Conservation (phyloP, 2,329 filamentous ascomycete species). For the Chaetothyriales sp. region DNA sequence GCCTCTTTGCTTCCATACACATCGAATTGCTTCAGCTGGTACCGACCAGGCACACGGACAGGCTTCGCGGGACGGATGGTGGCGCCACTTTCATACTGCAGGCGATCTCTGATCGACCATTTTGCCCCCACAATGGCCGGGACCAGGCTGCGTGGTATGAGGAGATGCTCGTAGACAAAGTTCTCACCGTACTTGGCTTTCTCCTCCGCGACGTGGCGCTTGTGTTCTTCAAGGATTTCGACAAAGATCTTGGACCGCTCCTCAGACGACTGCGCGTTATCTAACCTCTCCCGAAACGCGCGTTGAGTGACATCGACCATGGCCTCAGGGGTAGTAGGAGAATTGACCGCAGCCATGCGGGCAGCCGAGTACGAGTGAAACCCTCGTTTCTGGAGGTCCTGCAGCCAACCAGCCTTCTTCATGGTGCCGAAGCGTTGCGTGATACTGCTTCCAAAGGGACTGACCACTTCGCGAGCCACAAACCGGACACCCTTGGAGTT, state of each 20-base stretch:
- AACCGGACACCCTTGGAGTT: constrained; percentile 5
- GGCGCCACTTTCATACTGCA: background rate
- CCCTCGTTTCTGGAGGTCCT: background rate
- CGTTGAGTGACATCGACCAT: background rate
- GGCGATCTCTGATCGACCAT: background rate
- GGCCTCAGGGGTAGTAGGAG: background rate
- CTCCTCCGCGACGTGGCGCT: background rate
- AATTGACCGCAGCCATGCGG: background rate
- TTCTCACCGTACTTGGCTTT: background rate
- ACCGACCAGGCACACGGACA: background rate
- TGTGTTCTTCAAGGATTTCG: background rate
- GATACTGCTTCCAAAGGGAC: constrained; percentile 10
- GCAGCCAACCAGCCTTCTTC: background rate
- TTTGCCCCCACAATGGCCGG: background rate
- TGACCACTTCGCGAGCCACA: constrained; percentile 11
- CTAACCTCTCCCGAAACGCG: background rate
- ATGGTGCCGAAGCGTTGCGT: background rate
- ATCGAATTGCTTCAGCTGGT: background rate
- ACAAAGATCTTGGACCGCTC: background rate
- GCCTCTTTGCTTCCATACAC: background rate
- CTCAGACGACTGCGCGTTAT: background rate
- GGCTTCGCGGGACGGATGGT: background rate
- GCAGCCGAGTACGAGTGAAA: background rate
- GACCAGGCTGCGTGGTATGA: background rate
- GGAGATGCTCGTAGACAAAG: background rate